Conservation (phyloP, 108 stramenopile species). For the Cylindrotheca closterium region DNA sequence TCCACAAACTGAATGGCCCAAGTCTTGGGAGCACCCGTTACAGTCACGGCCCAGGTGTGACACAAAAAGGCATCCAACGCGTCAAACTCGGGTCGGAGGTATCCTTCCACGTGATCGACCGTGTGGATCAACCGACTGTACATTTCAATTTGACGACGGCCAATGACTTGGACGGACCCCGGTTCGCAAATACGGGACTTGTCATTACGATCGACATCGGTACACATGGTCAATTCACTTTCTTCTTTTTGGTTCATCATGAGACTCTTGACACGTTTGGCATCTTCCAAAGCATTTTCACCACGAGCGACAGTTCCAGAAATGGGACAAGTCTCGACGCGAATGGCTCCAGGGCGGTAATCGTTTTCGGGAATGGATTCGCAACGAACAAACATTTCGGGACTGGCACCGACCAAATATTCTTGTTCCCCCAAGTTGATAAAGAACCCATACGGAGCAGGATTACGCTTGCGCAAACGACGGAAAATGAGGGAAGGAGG, state of each 20-base stretch:
- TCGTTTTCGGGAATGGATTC: constrained; percentile 85
- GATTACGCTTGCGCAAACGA: constrained; percentile 85
- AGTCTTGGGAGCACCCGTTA: constrained; percentile 97
- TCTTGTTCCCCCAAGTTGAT: constrained; percentile 94
- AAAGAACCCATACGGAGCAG: constrained; percentile 96
- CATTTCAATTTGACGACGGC: constrained; percentile 98
- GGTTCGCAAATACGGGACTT: constrained; percentile 98
- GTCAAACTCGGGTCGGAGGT: constrained; percentile 93
- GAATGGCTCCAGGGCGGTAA: constrained; percentile 76
- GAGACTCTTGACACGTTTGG: constrained; percentile 84
- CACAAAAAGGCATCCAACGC: constrained; percentile 97
- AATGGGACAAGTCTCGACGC: constrained; percentile 98
- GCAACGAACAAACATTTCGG: constrained; percentile 98
- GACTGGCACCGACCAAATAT: constrained; percentile 96
- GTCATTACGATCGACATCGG: constrained; percentile 98
- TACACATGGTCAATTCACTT: constrained; percentile 98
- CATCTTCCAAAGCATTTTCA: constrained; percentile 97
- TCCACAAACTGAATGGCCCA: constrained; percentile 99
- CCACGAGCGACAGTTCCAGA: constrained; percentile 98
- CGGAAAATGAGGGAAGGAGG: constrained; percentile 88
- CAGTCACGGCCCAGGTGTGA: constrained; percentile 99
- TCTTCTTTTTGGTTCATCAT: constrained; percentile 97
- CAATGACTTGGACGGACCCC: constrained; percentile 96
- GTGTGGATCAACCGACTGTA: constrained; percentile 97
- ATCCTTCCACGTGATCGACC: constrained; percentile 98